A percentile compares a stretch with the other conserved stretches of the same genome.
These are phyloP conservation scores for Botryosphaeria dothidea DNA, from an alignment of 2,329 filamentous ascomycete species.

Conservation along the genomic window DNA sequence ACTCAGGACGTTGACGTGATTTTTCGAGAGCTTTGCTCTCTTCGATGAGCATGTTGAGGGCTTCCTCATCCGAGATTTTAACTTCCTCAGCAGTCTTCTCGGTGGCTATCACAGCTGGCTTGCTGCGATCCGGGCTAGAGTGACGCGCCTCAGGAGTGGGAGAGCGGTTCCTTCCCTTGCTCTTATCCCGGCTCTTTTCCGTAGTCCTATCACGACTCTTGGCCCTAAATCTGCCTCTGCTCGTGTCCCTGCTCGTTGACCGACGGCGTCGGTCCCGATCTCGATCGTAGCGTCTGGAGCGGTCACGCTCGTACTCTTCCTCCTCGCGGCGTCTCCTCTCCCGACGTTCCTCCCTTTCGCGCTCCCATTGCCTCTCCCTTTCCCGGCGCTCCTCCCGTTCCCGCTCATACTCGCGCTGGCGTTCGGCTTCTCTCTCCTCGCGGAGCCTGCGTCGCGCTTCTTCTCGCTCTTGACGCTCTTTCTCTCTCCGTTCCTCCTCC, in stretches of 20 bases:
- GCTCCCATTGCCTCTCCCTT: conserved; percentile 38
- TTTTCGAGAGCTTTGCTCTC: conserved; percentile 41
- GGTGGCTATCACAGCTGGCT: conserved; percentile 23
- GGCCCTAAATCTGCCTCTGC: background rate
- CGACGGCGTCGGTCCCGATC: conserved; percentile 30
- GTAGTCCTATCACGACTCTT: background rate
- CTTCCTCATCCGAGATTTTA: conserved; percentile 36
- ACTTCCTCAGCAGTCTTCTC: conserved; percentile 34
- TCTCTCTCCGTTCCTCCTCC: conserved; percentile 46
- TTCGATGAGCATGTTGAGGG: conserved; percentile 35
- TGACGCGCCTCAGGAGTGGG: conserved; percentile 18
- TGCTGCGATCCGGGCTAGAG: conserved; percentile 16
- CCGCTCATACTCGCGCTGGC: conserved; percentile 50
- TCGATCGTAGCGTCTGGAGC: conserved; percentile 28
- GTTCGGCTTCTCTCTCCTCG: conserved; percentile 44
- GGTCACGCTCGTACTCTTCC: conserved; percentile 54
- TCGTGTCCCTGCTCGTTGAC: conserved; percentile 15
- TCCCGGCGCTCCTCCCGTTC: conserved; percentile 49
- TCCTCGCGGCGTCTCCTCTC: conserved; percentile 41
- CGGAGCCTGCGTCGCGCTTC: conserved; percentile 44
- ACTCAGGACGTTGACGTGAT: conserved; percentile 35
- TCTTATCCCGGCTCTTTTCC: conserved; percentile 25
- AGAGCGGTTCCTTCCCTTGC: conserved; percentile 14
- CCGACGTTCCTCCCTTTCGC: conserved; percentile 19
- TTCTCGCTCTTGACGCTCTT: conserved; percentile 28